Conservation (phyloP, 1,139 yeast species). For the Kazachstania sp. region DNA sequence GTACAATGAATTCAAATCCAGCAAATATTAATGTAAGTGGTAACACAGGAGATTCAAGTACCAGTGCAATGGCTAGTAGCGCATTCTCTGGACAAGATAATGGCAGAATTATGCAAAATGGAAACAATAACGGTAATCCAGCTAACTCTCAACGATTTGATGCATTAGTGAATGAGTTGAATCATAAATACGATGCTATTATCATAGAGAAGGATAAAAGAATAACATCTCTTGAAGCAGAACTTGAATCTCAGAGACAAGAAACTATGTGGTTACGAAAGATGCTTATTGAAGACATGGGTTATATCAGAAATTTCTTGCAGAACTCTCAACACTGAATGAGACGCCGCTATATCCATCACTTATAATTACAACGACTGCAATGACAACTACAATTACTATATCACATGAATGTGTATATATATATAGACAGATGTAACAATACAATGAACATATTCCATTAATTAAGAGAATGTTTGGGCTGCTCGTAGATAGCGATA, state of each 20-base stretch:
- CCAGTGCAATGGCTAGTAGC: neutral
- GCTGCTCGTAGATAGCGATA: neutral
- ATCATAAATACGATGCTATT: constrained; percentile 20
- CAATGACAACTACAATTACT: neutral
- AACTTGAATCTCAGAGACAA: constrained; percentile 27
- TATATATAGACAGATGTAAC: neutral
- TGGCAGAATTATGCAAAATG: neutral
- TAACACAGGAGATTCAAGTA: neutral
- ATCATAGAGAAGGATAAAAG: constrained; percentile 26
- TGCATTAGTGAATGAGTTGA: constrained; percentile 12
- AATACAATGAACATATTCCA: neutral
- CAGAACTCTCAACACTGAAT: constrained; percentile 18
- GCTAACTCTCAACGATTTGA: neutral
- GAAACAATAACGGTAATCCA: neutral
- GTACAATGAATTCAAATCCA: neutral
- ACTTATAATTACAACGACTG: neutral
- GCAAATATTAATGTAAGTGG: neutral
- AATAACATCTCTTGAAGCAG: constrained; percentile 25
- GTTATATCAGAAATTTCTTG: constrained; percentile 26
- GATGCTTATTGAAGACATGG: constrained; percentile 31
- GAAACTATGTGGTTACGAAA: constrained; percentile 30
- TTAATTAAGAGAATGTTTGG: neutral
- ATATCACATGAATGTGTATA: neutral
- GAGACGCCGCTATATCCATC: no score
- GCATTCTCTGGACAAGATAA: neutral